These are phyloP conservation scores for Rhododendron vialii DNA, from an alignment of 148 eudicot species.

Conservation along the genomic window DNA sequence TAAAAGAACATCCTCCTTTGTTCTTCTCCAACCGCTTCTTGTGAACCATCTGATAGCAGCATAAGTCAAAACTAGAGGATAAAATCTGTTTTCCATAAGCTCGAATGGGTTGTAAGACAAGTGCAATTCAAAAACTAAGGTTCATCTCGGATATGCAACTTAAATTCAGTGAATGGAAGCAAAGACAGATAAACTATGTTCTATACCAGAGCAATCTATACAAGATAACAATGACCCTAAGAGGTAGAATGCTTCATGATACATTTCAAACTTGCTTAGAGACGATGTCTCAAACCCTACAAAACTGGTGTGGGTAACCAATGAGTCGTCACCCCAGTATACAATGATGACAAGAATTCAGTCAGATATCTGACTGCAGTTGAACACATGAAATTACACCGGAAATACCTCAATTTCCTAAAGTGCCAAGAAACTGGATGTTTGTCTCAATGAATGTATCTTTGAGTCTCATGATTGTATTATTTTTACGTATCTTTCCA, in stretches of 20 bases:
- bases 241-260: background rate
- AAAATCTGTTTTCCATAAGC: constrained; percentile 2
- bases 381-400: background rate
- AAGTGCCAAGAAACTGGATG: background rate
- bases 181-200: background rate
- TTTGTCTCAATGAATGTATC: background rate
- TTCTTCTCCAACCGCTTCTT: constrained; percentile 83
- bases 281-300: background rate
- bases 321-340: background rate
- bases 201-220: background rate
- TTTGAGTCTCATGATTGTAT: too few species aligned
- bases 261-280: background rate
- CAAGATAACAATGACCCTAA: background rate
- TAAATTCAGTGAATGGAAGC: background rate
- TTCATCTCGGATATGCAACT: background rate
- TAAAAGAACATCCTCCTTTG: constrained; percentile 76
- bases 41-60: constrained; percentile 69
- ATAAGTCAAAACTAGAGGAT: constrained; percentile 7
- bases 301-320: background rate
- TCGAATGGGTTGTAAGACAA: background rate
- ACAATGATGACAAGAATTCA: background rate
- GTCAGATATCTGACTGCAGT: background rate
- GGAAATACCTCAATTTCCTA: background rate
- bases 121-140: background rate
- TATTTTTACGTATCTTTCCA: too few species aligned